Evolutionary conservation across 345 rosid species (phyloP).

Genomic region (Bretschneidera sinensis): DNA sequence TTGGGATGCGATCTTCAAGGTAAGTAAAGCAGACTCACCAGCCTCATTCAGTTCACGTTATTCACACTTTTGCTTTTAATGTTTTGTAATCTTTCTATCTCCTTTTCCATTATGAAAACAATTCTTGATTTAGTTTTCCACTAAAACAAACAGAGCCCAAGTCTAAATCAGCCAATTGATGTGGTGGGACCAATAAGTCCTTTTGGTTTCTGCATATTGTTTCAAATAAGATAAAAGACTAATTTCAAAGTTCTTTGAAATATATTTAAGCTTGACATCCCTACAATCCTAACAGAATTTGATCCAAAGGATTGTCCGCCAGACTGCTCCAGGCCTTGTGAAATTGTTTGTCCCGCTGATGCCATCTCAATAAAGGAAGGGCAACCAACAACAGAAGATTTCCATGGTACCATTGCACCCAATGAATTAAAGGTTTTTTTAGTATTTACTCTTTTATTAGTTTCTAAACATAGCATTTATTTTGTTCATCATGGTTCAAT

Average conservation of each 20-base stretch:
- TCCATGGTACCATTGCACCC: conserved; percentile 5
- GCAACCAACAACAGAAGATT: conserved; percentile 12
- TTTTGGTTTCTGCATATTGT: not conserved
- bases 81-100: no score
- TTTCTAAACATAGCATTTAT: conserved; percentile 2
- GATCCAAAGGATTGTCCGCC: conserved; percentile 54
- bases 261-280: not conserved
- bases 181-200: not conserved
- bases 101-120: no score
- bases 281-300: conserved; percentile 20
- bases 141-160: no score
- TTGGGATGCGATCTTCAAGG: no score
- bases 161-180: not conserved
- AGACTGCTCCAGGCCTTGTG: conserved; percentile 58
- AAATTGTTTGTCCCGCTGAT: conserved; percentile 54
- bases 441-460: not conserved
- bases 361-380: conserved; percentile 34
- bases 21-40: no score
- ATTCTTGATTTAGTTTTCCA: no score
- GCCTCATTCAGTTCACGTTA: no score
- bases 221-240: not conserved
- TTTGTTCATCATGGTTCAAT: not conserved
- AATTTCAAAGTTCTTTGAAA: not conserved
- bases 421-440: conserved; percentile 23
- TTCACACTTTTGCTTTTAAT: no score